Evolutionary conservation across 805 yeast species (phyloP), one percentile per base, ranked within the genome.

Genomic region (Candida khao-thaluensis): DNA sequence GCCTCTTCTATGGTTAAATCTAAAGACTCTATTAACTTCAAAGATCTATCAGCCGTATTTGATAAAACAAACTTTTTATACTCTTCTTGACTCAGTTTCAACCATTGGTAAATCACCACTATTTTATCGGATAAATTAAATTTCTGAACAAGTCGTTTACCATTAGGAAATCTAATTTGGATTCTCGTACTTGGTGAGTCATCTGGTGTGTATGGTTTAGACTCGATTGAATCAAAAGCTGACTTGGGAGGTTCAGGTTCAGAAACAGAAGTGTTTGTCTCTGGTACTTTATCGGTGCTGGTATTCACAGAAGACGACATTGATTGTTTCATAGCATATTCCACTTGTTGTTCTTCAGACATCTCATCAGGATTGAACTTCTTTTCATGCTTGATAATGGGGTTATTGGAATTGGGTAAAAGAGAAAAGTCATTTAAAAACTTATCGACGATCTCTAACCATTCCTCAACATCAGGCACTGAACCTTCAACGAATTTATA

Each of bases 131-230:
- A 20, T 8, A 74, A 52, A 7, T 63, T 61, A 50, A 91, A 85
- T 42, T 86, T 75, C 43, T 87, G 82, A 8, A 91, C 82, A 9
- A 82, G 64, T 42, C 97, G 71, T 33, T 80, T 74, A n/a, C 98
- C 97, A 52, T 82, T 87, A 12, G 90, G 93, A 20, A 86, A 75
- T 43, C 96, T 72, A n/a, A 93, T 74, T 61, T 93, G 98, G 17
- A 93, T 76, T 51, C 96, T 71, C 0, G 96, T 86, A 5, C 71
- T 64, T 0, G 80, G 69, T 0, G 77, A 74, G 8, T 74, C 81
- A 1, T 96, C 95, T 52, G 89, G 96, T 0, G 66, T 65, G 41
- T 79, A 77, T 30, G 71, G 72, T 2, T 54, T 49, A 0, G 90
- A 71, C 21, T 55, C 34, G 7, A 87, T 81, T 0, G 63, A 39